Conservation (phyloP, 1,284 basidiomycete genomes). For the Puccinia polysora region DNA sequence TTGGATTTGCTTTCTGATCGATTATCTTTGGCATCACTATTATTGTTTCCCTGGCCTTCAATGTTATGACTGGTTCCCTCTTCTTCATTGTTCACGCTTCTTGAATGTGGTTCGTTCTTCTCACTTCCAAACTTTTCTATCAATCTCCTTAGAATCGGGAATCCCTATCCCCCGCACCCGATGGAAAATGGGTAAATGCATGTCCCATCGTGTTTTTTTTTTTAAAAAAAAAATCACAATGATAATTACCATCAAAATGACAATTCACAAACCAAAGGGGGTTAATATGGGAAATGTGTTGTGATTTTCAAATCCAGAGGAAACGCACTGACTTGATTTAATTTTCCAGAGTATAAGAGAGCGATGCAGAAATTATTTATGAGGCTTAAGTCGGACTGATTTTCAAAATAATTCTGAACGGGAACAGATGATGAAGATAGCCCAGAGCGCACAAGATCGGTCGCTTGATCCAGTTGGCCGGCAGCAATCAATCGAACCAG, state of each 20-base stretch:
- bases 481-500: conserved; percentile 1
- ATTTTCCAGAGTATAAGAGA: conserved; percentile 15
- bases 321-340: conserved; percentile 1
- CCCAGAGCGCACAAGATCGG: not conserved
- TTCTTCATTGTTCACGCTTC: not conserved
- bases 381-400: not conserved
- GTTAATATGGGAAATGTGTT: too few relatives aligned
- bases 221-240: not conserved
- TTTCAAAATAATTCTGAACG: not conserved
- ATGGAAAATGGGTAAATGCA: not conserved
- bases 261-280: too few relatives aligned
- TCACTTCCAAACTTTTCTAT: not conserved
- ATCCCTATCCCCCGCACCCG: too few relatives aligned
- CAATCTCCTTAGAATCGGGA: not conserved
- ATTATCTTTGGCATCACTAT: not conserved
- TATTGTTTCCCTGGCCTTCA: not conserved
- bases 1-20: too few relatives aligned
- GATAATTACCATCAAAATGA: too few relatives aligned
- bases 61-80: not conserved
- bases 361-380: conserved; percentile 10
- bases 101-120: too few relatives aligned
- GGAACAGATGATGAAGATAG: not conserved
- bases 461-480: not conserved
- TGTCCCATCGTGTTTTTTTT: not conserved
- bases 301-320: too few relatives aligned